A percentile compares a stretch with the other conserved stretches of the same genome.
Evolutionary conservation across 148 eudicot genomes (phyloP).

Genomic region (Chenopodium formosanum): DNA sequence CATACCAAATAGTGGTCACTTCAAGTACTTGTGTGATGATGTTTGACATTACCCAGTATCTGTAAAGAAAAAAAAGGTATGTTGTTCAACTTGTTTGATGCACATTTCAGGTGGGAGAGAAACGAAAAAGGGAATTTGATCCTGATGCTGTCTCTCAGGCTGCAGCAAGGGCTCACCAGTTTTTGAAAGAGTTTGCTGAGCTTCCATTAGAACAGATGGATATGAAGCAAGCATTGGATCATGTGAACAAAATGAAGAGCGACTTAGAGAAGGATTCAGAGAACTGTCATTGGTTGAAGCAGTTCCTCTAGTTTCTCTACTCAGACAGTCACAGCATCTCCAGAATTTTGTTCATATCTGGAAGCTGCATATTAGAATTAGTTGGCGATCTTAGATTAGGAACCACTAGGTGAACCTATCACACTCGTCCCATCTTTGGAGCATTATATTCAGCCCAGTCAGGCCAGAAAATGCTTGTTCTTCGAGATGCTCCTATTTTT

Average conservation of each 20-base stretch:
- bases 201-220: constrained; percentile 86
- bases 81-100: constrained; percentile 5
- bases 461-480: neutral
- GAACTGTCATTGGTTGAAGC: constrained; percentile 74
- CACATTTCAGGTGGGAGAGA: constrained; percentile 49
- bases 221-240: constrained; percentile 56
- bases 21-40: neutral
- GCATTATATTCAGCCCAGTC: constrained; percentile 1
- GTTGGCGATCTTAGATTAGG: neutral
- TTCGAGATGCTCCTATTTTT: constrained; percentile 2
- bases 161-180: constrained; percentile 71
- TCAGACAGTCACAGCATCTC: neutral
- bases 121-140: constrained; percentile 65
- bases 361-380: constrained; percentile 12
- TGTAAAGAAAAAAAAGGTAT: constrained; percentile 26
- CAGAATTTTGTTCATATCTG: constrained; percentile 27
- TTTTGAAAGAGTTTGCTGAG: constrained; percentile 77
- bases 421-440: neutral
- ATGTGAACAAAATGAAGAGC: constrained; percentile 51
- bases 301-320: constrained; percentile 48
- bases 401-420: neutral
- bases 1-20: neutral
- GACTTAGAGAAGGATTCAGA: constrained; percentile 70
- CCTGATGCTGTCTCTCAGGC: constrained; percentile 61
- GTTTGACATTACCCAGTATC: constrained; percentile 18